Percentiles rank a stretch among this genome's conserved stretches.
Conservation (phyloP, 805 yeast genomes). For the Ogataea nonfermentans region DNA sequence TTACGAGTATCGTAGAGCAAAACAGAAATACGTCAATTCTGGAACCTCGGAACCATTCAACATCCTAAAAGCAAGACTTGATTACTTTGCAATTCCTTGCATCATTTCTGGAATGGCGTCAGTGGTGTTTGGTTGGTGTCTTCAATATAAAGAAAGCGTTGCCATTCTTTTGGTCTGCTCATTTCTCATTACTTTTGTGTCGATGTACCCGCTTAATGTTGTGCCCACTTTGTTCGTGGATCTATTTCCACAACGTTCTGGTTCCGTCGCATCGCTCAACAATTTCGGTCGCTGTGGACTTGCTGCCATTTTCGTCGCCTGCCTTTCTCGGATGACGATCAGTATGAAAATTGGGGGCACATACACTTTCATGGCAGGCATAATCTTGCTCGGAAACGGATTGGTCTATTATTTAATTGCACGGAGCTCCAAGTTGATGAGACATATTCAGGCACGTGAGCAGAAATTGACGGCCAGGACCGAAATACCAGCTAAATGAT, state of each 20-base stretch:
- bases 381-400: slow-evolving; percentile 26
- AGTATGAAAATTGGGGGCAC: slow-evolving; percentile 71
- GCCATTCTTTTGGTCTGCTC: slow-evolving; percentile 58
- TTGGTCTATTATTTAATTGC: slow-evolving; percentile 18
- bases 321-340: slow-evolving; percentile 56
- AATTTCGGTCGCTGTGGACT: slow-evolving; percentile 72
- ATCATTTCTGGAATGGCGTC: slow-evolving; percentile 37
- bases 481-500: too few relatives aligned
- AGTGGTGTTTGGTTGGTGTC: slow-evolving; percentile 72
- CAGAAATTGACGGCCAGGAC: too few relatives aligned
- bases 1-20: slow-evolving; percentile 41
- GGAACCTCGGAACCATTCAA: slow-evolving; percentile 43
- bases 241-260: slow-evolving; percentile 63
- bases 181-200: slow-evolving; percentile 55
- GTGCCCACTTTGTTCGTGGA: slow-evolving; percentile 74
- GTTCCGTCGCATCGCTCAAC: slow-evolving; percentile 71
- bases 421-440: slow-evolving; percentile 21
- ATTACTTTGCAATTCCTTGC: slow-evolving; percentile 44
- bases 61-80: slow-evolving; percentile 53
- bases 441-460: slow-evolving; percentile 1
- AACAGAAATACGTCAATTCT: slow-evolving; percentile 29
- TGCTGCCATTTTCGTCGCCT: slow-evolving; percentile 70
- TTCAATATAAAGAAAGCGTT: slow-evolving; percentile 45
- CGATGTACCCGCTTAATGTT: slow-evolving; percentile 56
- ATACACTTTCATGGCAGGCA: slow-evolving; percentile 65